Percentiles rank a stretch among this genome's conserved stretches.
These are phyloP conservation scores for Pittosporum tobira DNA, from an alignment of 129 eudicot genomes.

Conservation along the genomic window DNA sequence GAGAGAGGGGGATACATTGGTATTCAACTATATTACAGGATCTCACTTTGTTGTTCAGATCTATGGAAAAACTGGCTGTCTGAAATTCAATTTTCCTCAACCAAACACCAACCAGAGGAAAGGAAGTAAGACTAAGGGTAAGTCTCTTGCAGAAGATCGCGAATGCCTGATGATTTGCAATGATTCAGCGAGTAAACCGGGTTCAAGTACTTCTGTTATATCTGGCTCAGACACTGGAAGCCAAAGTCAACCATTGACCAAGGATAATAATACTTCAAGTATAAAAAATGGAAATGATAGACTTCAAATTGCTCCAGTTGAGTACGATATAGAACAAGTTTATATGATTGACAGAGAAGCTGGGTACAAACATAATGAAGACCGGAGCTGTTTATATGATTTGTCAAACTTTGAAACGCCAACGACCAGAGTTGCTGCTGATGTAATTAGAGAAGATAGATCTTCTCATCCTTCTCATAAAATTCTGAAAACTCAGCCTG, in stretches of 20 bases:
- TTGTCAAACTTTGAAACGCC: slow-evolving; percentile 20
- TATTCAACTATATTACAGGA: slow-evolving; percentile 34
- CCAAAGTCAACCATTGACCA: not conserved
- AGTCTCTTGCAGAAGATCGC: not conserved
- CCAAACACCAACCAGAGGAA: not conserved
- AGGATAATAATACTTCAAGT: not conserved
- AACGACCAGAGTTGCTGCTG: not conserved
- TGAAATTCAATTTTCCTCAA: slow-evolving; percentile 17
- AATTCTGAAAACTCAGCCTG: not conserved
- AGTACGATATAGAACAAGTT: slow-evolving; percentile 11
- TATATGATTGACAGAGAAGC: slow-evolving; percentile 22
- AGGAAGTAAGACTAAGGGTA: slow-evolving; percentile 15
- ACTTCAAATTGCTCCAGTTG: slow-evolving; percentile 1
- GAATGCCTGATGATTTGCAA: slow-evolving; percentile 6
- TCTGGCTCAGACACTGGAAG: not conserved
- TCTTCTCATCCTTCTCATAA: not conserved
- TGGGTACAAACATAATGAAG: slow-evolving; percentile 19
- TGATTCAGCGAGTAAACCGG: slow-evolving; percentile 5
- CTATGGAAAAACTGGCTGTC: slow-evolving; percentile 44
- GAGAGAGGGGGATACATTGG: slow-evolving; percentile 39
- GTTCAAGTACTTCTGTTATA: slow-evolving; percentile 5
- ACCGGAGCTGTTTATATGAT: slow-evolving; percentile 27
- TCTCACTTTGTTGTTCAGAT: slow-evolving; percentile 57
- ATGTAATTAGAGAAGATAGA: slow-evolving; percentile 1
- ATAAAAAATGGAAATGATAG: not conserved